Percentiles rank a stretch among this genome's conserved stretches.
These are phyloP conservation scores for Pseudozyma sp. DNA, from an alignment of 1,284 basidiomycete genomes.

Conservation along the genomic window DNA sequence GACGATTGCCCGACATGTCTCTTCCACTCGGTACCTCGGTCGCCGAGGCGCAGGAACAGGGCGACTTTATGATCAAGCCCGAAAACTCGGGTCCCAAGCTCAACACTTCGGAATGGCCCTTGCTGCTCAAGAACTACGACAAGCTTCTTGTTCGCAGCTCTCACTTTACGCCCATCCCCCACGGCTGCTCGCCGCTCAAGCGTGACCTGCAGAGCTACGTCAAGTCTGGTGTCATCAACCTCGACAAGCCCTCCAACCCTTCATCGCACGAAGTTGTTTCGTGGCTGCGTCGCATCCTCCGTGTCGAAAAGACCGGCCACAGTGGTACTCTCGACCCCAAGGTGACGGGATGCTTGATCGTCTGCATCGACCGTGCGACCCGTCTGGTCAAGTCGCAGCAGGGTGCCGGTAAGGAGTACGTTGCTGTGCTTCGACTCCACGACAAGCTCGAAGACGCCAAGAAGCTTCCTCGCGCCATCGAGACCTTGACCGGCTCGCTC, in stretches of 20 bases:
- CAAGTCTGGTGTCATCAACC: conserved; percentile 98
- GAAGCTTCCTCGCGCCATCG: conserved; percentile 89
- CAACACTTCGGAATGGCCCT: conserved; percentile 96
- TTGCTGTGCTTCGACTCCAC: conserved; percentile 94
- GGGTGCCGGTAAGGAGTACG: conserved; percentile 98
- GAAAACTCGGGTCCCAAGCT: conserved; percentile 69
- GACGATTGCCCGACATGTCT: conserved; percentile 32
- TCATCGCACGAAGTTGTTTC: conserved; percentile 99
- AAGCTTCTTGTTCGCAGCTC: conserved; percentile 85
- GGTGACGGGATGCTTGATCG: conserved; percentile 97
- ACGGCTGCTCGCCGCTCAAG: conserved; percentile 88
- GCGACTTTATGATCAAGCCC: conserved; percentile 70
- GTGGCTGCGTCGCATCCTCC: conserved; percentile 94
- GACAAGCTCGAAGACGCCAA: conserved; percentile 82
- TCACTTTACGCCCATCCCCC: conserved; percentile 98
- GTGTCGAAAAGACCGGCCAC: conserved; percentile 98
- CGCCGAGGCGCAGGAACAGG: conserved; percentile 55
- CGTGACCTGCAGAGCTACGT: conserved; percentile 90
- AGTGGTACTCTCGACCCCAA: conserved; percentile 98
- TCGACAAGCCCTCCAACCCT: conserved; percentile 99
- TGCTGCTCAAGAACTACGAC: conserved; percentile 94
- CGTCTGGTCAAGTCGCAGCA: conserved; percentile 99
- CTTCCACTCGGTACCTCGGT: conserved; percentile 48
- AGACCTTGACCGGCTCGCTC: conserved; percentile 96
- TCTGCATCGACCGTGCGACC: conserved; percentile 99